Conservation (phyloP, 306 rosid species). For the Castanea sativa region DNA sequence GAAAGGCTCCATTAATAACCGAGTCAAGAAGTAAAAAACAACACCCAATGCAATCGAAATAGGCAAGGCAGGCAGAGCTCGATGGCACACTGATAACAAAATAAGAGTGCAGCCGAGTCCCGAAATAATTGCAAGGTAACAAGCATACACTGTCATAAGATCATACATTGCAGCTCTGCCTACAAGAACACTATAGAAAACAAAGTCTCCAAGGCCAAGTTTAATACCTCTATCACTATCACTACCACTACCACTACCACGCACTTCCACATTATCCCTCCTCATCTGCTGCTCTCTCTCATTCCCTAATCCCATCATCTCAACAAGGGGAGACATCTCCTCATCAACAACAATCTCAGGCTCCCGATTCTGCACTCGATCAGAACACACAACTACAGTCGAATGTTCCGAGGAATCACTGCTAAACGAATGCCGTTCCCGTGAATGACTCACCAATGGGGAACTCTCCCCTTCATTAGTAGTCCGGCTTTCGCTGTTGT, state of each 20-base stretch:
- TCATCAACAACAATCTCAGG: constrained; percentile 38
- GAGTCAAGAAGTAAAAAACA: constrained; percentile 82
- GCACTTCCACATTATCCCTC: constrained; percentile 35
- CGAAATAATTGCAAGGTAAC: constrained; percentile 92
- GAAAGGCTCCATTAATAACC: constrained; percentile 88
- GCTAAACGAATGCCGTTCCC: constrained; percentile 30
- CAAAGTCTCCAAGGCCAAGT: constrained; percentile 93
- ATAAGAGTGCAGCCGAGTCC: constrained; percentile 91
- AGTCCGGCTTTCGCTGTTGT: constrained; percentile 12
- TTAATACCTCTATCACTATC: constrained; percentile 61
- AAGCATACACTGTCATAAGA: constrained; percentile 94
- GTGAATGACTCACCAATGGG: constrained; percentile 45
- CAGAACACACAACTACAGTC: constrained; percentile 12
- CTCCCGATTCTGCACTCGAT: constrained; percentile 23
- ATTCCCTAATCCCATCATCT: constrained; percentile 30
- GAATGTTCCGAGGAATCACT: constrained; percentile 40
- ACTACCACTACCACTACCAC: too few species aligned
- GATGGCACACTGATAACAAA: constrained; percentile 69
- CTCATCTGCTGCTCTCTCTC: constrained; percentile 32
- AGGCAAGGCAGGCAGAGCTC: constrained; percentile 89
- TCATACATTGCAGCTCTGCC: constrained; percentile 99
- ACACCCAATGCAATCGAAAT: constrained; percentile 83
- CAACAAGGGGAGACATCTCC: constrained; percentile 73
- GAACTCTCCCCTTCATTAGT: constrained; percentile 49
- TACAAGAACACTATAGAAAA: constrained; percentile 94